phyloP scores from a whole-genome alignment of 768 basidiomycete genomes.

The Terana coerulea region DNA sequence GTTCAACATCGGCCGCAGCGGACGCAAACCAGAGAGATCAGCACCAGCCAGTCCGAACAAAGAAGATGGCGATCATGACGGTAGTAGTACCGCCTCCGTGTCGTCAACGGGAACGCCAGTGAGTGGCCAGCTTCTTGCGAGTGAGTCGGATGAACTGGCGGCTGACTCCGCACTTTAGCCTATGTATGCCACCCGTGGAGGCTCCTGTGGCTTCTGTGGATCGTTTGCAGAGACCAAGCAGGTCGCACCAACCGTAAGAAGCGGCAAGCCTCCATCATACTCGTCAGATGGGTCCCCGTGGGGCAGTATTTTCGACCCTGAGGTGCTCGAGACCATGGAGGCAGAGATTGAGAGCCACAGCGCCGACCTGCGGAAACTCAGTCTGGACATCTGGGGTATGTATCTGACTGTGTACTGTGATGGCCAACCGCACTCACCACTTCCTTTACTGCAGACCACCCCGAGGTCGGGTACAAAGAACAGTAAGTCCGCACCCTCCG shows the following conservation, averaged over 20 bases:
- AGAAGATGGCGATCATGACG: not conserved
- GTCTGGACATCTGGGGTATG: slow-evolving; percentile 70
- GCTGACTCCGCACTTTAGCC: not conserved
- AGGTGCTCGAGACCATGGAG: slow-evolving; percentile 53
- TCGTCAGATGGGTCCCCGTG: slow-evolving; percentile 5
- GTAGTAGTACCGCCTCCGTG: not conserved
- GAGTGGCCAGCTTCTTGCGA: not conserved
- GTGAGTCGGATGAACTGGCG: not conserved
- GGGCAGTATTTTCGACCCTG: slow-evolving; percentile 19
- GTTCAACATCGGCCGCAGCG: not conserved
- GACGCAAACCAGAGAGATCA: not conserved
- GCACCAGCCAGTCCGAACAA: not conserved
- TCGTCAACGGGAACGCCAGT: not conserved
- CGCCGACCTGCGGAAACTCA: slow-evolving; percentile 55
- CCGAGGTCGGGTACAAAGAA: slow-evolving; percentile 47
- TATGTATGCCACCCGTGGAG: not conserved
- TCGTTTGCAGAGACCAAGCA: not conserved
- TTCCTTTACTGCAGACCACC: slow-evolving; percentile 15
- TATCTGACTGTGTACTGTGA: slow-evolving; percentile 1
- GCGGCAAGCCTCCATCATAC: slow-evolving; percentile 20
- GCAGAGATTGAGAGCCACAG: slow-evolving; percentile 47
- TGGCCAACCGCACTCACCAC: not conserved
- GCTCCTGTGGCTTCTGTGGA: not conserved
- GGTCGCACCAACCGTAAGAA: not conserved
- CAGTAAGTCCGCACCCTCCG: slow-evolving; percentile 38